Percentiles rank a stretch among this genome's conserved stretches.
phyloP scores from a whole-genome alignment of 1,284 basidiomycete species.

The Tylopilus sp. region DNA sequence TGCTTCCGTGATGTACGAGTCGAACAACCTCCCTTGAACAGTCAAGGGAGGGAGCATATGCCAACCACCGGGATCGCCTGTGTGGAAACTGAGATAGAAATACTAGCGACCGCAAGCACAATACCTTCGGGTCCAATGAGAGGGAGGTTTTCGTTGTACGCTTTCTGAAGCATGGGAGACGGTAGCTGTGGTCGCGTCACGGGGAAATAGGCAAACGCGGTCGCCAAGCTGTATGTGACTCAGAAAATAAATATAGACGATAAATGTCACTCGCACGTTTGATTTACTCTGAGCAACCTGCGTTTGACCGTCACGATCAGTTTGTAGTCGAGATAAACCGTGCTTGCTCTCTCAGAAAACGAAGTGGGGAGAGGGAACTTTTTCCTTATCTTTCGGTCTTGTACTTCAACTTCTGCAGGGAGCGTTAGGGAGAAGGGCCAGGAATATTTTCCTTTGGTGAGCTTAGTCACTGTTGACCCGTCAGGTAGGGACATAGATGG shows the following conservation, averaged over 20 bases:
- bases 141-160: slow-evolving; percentile 41
- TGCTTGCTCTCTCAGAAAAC: slow-evolving; percentile 44
- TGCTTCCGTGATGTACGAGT: slow-evolving; percentile 38
- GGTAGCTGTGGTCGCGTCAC: slow-evolving; percentile 41
- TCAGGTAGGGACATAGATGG: slow-evolving; percentile 24
- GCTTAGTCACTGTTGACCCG: slow-evolving; percentile 29
- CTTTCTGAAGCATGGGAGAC: slow-evolving; percentile 45
- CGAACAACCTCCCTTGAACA: slow-evolving; percentile 45
- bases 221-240: slow-evolving; percentile 18
- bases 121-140: slow-evolving; percentile 42
- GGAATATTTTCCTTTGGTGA: slow-evolving; percentile 39
- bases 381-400: slow-evolving; percentile 29
- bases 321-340: slow-evolving; percentile 49
- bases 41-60: slow-evolving; percentile 37
- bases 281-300: slow-evolving; percentile 41
- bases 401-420: slow-evolving; percentile 39
- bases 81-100: background rate
- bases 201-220: slow-evolving; percentile 42
- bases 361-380: slow-evolving; percentile 44
- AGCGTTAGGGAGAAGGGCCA: slow-evolving; percentile 48
- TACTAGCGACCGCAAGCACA: background rate
- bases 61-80: slow-evolving; percentile 48
- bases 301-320: slow-evolving; percentile 46
- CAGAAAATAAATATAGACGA: background rate
- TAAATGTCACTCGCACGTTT: slow-evolving; percentile 32